Base-by-base conservation (phyloP, 768 basidiomycete species). In the Suillus subluteus region DNA sequence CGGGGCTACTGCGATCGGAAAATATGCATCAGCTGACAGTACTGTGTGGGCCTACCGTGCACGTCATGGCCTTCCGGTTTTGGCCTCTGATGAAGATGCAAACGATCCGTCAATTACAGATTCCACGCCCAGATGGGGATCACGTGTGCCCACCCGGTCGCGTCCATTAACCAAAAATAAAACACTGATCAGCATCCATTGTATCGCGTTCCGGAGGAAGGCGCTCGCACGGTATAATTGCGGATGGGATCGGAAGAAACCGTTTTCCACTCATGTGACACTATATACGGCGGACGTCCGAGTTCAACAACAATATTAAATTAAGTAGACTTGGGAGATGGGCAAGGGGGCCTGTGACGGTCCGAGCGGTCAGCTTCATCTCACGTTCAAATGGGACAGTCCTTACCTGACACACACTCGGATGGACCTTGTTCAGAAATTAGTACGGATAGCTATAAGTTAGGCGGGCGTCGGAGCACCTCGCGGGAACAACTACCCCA, bases 11-110 rank as follows among this genome's bases (percentile, higher is more conserved):
- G 11, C 21, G 48, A 68, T 37, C 32, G 65, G 64, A 68, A 58
- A 16, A 48, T 9, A 58, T 66, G 30, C 35, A 62, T 72, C 72
- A 73, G 62, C 69, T 72, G 72, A 71, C 62, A 12, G 37, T 40
- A 40, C 32, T 6, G 21, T 66, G 67, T 46, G 65, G 35, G 48
- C 58, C 52, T 43, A 18, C 65, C 32, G 13, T 43, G 44, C 12
- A 46, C 46, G 65, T 9, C 11, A 32, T 26, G 16, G 8, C n/a
- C 62, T 66, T 67, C 66, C 66, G 56, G 62, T 52, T 68, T 63
- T 41, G 32, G 55, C 56, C 66, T 43, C 62, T 58, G 37, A 48
- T 44, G 40, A 30, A 15, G 18, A 62, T 30, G 52, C 43, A 46
- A 48, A 41, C 23, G 21, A 41, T 61, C 26, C 35, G 48, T 38